A percentile compares a stretch with the other conserved stretches of the same genome.
phyloP scores from a whole-genome alignment of 768 basidiomycete species.

The Agaricus blazei region DNA sequence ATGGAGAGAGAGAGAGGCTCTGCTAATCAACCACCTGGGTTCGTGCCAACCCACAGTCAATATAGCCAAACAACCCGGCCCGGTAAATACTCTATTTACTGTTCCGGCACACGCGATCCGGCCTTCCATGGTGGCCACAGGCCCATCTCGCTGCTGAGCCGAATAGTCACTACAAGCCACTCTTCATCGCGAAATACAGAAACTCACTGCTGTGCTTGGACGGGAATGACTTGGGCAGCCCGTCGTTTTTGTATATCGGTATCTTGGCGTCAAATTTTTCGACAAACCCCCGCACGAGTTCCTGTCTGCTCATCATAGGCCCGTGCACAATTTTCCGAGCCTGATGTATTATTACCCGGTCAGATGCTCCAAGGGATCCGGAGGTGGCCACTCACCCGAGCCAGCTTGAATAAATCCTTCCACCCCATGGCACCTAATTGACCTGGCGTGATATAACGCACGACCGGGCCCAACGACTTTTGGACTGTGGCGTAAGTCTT shows the following conservation, averaged over 20 bases:
- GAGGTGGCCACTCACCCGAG: neutral
- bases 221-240: neutral
- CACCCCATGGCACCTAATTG: neutral
- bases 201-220: neutral
- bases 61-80: neutral
- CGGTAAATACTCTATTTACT: neutral
- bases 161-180: neutral
- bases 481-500: neutral
- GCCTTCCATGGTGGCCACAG: neutral
- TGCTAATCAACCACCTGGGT: no score
- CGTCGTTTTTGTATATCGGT: neutral
- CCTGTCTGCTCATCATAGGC: neutral
- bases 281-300: neutral
- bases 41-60: no score
- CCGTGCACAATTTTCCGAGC: neutral
- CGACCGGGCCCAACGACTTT: neutral
- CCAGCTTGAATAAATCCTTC: conserved; percentile 3
- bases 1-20: neutral
- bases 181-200: no score
- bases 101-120: neutral
- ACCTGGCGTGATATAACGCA: neutral
- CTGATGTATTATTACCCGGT: neutral
- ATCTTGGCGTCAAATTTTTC: neutral
- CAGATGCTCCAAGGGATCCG: neutral
- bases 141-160: neutral